Conservation (phyloP, 768 basidiomycete genomes). For the Russula sp. region DNA sequence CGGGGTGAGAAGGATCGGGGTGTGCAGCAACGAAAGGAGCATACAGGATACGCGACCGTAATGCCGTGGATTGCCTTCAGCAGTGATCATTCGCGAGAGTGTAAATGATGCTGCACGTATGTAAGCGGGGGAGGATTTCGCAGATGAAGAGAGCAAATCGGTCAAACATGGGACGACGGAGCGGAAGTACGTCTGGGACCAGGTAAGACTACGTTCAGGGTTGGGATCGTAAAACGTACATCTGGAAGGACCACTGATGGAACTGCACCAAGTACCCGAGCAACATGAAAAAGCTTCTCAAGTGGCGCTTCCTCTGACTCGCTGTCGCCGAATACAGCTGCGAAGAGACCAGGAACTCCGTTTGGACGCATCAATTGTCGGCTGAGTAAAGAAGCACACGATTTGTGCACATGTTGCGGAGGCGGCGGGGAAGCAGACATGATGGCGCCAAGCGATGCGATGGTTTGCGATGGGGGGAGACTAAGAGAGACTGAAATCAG, state of each 20-base stretch:
- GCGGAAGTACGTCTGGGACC: slow-evolving; percentile 51
- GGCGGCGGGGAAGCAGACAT: slow-evolving; percentile 38
- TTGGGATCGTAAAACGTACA: slow-evolving; percentile 34
- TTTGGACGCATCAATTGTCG: slow-evolving; percentile 62
- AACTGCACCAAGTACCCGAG: slow-evolving; percentile 53
- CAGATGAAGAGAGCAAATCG: slow-evolving; percentile 36
- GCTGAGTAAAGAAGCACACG: slow-evolving; percentile 58
- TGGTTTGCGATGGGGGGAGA: slow-evolving; percentile 56
- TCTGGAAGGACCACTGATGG: slow-evolving; percentile 48
- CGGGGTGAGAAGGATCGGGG: slow-evolving; percentile 35
- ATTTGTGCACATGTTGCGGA: slow-evolving; percentile 47
- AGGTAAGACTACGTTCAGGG: neutral
- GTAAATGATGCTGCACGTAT: slow-evolving; percentile 60
- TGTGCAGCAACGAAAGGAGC: slow-evolving; percentile 45
- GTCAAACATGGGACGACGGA: slow-evolving; percentile 50
- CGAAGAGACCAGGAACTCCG: slow-evolving; percentile 62
- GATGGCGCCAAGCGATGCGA: slow-evolving; percentile 50
- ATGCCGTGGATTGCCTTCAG: slow-evolving; percentile 29
- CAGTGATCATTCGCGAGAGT: slow-evolving; percentile 54
- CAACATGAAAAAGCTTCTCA: slow-evolving; percentile 68
- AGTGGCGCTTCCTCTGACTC: slow-evolving; percentile 49
- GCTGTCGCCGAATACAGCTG: slow-evolving; percentile 61
- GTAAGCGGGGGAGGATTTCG: slow-evolving; percentile 36
- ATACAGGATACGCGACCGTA: slow-evolving; percentile 29
- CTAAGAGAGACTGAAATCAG: slow-evolving; percentile 32